Evolutionary conservation across 495 filamentous ascomycete genomes (phyloP).

Genomic region (Penicillium silybi): DNA sequence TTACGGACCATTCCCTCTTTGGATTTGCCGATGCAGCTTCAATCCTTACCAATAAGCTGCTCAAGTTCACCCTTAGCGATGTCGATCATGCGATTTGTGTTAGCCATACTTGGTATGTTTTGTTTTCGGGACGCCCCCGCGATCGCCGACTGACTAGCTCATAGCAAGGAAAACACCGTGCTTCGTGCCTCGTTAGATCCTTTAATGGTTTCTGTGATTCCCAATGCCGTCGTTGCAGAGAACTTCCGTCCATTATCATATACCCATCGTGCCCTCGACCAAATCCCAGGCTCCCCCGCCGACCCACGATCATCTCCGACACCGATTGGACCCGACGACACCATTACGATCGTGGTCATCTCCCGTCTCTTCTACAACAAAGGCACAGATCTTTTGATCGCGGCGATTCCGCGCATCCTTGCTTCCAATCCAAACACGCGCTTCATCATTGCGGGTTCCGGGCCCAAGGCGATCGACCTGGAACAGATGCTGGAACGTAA

Average conservation of each 20-base stretch:
- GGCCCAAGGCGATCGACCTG: slow-evolving; percentile 93
- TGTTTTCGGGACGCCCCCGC: neutral
- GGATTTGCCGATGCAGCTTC: slow-evolving; percentile 96
- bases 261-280: slow-evolving; percentile 25
- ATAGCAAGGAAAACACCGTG: slow-evolving; percentile 96
- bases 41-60: slow-evolving; percentile 91
- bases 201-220: slow-evolving; percentile 94
- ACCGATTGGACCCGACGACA: slow-evolving; percentile 71
- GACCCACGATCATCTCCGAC: slow-evolving; percentile 46
- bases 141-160: neutral
- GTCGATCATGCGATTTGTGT: slow-evolving; percentile 98
- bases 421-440: slow-evolving; percentile 86
- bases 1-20: slow-evolving; percentile 97
- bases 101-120: slow-evolving; percentile 83
- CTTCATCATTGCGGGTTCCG: slow-evolving; percentile 94
- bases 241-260: slow-evolving; percentile 76
- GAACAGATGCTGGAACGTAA: slow-evolving; percentile 97
- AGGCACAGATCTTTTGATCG: slow-evolving; percentile 90
- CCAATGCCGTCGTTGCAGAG: slow-evolving; percentile 94
- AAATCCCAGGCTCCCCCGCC: slow-evolving; percentile 26
- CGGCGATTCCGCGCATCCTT: slow-evolving; percentile 88
- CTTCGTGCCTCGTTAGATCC: slow-evolving; percentile 92
- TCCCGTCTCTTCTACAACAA: slow-evolving; percentile 99
- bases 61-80: slow-evolving; percentile 94
- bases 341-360: slow-evolving; percentile 93